Evolutionary conservation across 73 alveolate species (phyloP), one percentile per base, ranked within the genome.

Genomic region (Strombidium stylifer): DNA sequence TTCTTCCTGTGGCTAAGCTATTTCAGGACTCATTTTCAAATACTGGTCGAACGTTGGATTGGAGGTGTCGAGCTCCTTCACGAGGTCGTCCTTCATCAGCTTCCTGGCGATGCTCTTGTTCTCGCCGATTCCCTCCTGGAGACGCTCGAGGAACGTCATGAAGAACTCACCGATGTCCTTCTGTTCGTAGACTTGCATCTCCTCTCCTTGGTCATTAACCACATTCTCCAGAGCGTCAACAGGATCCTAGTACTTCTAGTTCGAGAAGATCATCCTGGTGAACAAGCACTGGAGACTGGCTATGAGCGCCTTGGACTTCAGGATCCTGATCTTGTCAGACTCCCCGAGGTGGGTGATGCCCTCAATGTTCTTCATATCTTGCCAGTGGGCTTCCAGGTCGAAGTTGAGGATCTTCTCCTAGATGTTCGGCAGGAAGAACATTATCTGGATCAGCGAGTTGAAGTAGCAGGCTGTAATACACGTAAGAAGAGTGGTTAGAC

Each of bases 131-230:
- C 95, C 93, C 65, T 91, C 95, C 21, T 69, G 90, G 7, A 91
- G 49, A 31, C 94, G 69, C 44, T 82, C 86, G 0, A 91, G 65
- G 55, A 91, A 72, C 50, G 58, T 82, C 44, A 77, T 70, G 54
- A 87, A 60, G 76, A 91, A 87, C 70, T 91, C 98, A 21, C 95
- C 96, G 0, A 91, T 75, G 52, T 91, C 98, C 55, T 87, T 75
- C 64, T 91, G 82, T 39, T 85, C 96, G 7, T 96, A 96, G 18
- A 91, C 35, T 32, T 67, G 69, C 11, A 91, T 44, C 40, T 50
- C 50, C 65, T 77, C 69, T 3, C 96, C 96, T 48, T 73, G 81
- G 24, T 84, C 95, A 53, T 87, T 93, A 31, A 72, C 77, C 5
- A 87, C 67, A 19, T 73, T 34, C n/a, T 68, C 54, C 31, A 91